phyloP scores from a whole-genome alignment of 2,329 filamentous ascomycete genomes.

The Trematosphaeria pertusa region DNA sequence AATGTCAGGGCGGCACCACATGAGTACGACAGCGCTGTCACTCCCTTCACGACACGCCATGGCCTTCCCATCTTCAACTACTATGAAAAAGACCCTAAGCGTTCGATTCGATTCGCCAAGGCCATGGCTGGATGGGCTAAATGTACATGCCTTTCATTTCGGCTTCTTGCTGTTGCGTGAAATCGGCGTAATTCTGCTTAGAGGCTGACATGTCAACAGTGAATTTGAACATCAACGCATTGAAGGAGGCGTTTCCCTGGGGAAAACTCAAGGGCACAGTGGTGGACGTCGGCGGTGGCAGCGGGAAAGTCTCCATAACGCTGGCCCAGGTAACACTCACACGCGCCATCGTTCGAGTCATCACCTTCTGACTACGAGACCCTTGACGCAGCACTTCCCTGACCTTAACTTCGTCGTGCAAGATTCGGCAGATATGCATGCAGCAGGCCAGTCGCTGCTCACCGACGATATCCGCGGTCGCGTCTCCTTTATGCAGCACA shows the following conservation, averaged over 20 bases:
- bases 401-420: slow-evolving; percentile 13
- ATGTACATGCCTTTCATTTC: too few species aligned
- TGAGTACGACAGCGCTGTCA: not conserved
- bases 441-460: not conserved
- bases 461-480: slow-evolving; percentile 12
- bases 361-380: too few species aligned
- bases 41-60: slow-evolving; percentile 20
- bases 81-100: slow-evolving; percentile 21
- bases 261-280: slow-evolving; percentile 19
- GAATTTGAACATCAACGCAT: slow-evolving; percentile 17
- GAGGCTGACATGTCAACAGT: slow-evolving; percentile 1
- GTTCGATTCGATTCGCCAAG: slow-evolving; percentile 23
- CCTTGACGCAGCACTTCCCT: slow-evolving; percentile 7
- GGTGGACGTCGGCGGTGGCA: slow-evolving; percentile 32
- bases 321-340: too few species aligned
- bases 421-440: slow-evolving; percentile 9
- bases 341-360: too few species aligned
- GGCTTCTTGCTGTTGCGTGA: not conserved
- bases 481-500: slow-evolving; percentile 36
- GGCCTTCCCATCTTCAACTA: slow-evolving; percentile 24
- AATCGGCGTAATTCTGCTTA: not conserved
- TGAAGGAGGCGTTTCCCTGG: slow-evolving; percentile 23
- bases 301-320: slow-evolving; percentile 22
- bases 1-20: not conserved
- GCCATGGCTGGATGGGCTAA: slow-evolving; percentile 23